A percentile compares a stretch with the other conserved stretches of the same genome.
phyloP scores from a whole-genome alignment of 768 basidiomycete species.

The Russula ochroleuca region DNA sequence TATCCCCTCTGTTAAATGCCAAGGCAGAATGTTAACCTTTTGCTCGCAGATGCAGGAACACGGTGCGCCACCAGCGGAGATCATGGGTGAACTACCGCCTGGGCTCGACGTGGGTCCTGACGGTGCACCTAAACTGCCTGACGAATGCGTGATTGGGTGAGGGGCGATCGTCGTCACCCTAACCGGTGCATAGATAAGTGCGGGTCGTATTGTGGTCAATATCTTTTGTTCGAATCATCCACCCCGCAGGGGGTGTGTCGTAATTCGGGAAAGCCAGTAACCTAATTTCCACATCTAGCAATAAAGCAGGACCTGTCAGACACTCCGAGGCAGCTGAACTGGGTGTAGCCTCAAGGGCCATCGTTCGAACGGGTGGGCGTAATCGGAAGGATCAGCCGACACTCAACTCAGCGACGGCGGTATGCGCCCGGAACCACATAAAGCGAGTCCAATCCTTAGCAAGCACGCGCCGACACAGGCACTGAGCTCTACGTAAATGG shows the following conservation, averaged over 20 bases:
- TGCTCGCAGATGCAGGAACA: conserved; percentile 65
- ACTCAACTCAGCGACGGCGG: conserved; percentile 7
- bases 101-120: conserved; percentile 56
- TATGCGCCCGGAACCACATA: background rate
- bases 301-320: background rate
- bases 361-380: background rate
- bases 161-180: background rate
- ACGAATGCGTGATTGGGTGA: conserved; percentile 35
- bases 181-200: background rate
- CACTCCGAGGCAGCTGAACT: background rate
- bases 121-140: conserved; percentile 48
- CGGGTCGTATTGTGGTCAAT: background rate
- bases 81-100: conserved; percentile 80
- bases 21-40: background rate
- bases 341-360: background rate
- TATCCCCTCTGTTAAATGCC: background rate
- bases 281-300: background rate
- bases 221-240: conserved; percentile 1
- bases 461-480: background rate
- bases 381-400: conserved; percentile 15
- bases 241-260: background rate
- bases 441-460: background rate
- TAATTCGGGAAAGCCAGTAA: background rate
- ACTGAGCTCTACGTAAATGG: conserved; percentile 16
- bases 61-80: conserved; percentile 72